phyloP scores from a whole-genome alignment of 441 rosid species.

The Euphorbia corollata region DNA sequence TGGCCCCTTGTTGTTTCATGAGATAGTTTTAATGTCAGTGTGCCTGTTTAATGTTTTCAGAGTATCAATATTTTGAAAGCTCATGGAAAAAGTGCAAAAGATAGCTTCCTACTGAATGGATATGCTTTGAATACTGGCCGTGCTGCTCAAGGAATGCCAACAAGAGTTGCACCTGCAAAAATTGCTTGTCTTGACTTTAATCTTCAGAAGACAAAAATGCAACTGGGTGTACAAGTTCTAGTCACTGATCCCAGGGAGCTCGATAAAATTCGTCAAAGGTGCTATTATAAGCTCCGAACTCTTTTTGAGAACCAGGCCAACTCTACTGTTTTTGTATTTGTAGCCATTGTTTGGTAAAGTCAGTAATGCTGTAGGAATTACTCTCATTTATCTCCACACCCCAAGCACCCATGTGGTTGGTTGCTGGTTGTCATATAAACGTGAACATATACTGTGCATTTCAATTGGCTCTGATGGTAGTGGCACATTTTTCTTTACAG shows the following conservation, averaged over 20 bases:
- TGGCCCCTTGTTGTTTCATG: conserved; percentile 4
- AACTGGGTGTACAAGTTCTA: conserved; percentile 87
- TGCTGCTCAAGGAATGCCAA: conserved; percentile 98
- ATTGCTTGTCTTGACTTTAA: conserved; percentile 96
- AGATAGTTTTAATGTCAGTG: conserved; percentile 10
- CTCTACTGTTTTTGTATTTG: neutral
- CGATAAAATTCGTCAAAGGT: conserved; percentile 94
- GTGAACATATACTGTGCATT: neutral
- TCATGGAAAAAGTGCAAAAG: conserved; percentile 90
- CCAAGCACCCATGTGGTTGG: neutral
- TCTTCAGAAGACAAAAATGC: conserved; percentile 97
- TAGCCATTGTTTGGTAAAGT: neutral
- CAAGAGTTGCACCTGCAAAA: conserved; percentile 77
- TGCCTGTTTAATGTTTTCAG: conserved; percentile 34
- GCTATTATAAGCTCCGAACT: conserved; percentile 9
- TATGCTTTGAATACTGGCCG: conserved; percentile 91
- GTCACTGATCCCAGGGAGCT: conserved; percentile 97
- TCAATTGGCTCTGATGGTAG: conserved; percentile 10
- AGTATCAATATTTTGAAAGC: conserved; percentile 89
- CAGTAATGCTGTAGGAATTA: neutral
- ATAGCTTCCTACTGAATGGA: conserved; percentile 84
- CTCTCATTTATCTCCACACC: neutral
- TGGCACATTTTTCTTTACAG: conserved; percentile 34
- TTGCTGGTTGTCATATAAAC: neutral
- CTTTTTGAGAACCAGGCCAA: neutral